Evolutionary conservation across 345 rosid species (phyloP).

Genomic region (Lepidium sativum): DNA sequence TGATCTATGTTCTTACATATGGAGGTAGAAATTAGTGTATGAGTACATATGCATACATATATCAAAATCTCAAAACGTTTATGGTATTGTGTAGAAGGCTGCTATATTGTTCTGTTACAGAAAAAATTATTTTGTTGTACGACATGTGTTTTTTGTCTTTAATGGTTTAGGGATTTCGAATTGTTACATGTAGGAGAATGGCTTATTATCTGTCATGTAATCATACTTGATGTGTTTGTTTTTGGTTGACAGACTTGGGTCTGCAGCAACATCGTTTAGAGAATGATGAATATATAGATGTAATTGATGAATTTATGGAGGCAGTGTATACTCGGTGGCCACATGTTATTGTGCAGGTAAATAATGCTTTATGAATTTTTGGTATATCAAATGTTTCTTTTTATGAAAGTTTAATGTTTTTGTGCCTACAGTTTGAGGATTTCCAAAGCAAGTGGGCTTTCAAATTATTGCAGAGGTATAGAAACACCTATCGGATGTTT

Average conservation of each 20-base stretch:
- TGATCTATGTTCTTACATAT: neutral
- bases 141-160: neutral
- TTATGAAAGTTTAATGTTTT: neutral
- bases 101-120: neutral
- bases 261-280: constrained; percentile 87
- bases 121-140: neutral
- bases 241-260: constrained; percentile 68
- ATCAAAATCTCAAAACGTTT: neutral
- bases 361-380: constrained; percentile 6
- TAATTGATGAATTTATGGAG: constrained; percentile 96
- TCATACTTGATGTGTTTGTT: neutral
- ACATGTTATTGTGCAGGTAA: constrained; percentile 91
- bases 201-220: constrained; percentile 1
- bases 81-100: neutral
- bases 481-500: constrained; percentile 80
- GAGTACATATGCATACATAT: neutral
- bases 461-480: constrained; percentile 86
- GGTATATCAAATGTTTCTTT: neutral
- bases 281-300: constrained; percentile 60
- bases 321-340: constrained; percentile 99
- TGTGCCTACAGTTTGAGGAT: constrained; percentile 75
- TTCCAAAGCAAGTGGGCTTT: constrained; percentile 99
- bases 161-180: neutral
- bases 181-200: neutral
- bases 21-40: neutral